Evolutionary conservation across 129 eudicot genomes (phyloP).

Genomic region (carrot (Daucus carota)): DH1_v3.0 NC_030388.2:30053001-30053500

Average conservation of each 20-base stretch:
- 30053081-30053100: constrained; percentile 10
- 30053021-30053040: too few relatives aligned
- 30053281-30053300: constrained; percentile 19
- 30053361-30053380: constrained; percentile 9
- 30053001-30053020: too few relatives aligned
- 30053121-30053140: neutral
- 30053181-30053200: constrained; percentile 5
- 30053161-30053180: constrained; percentile 25
- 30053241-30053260: constrained; percentile 11
- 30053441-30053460: constrained; percentile 61
- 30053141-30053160: neutral
- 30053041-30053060: too few relatives aligned
- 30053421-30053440: constrained; percentile 64
- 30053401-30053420: constrained; percentile 11
- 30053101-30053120: constrained; percentile 9
- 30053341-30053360: constrained; percentile 19
- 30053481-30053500: constrained; percentile 29
- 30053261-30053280: constrained; percentile 24
- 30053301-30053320: constrained; percentile 47
- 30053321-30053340: constrained; percentile 29
- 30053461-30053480: constrained; percentile 51
- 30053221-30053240: constrained; percentile 22
- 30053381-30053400: neutral
- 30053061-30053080: too few relatives aligned
- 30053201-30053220: constrained; percentile 8